Evolutionary conservation across 495 filamentous ascomycete genomes (phyloP).

Genomic region (Penicillium diatomitis): DNA sequence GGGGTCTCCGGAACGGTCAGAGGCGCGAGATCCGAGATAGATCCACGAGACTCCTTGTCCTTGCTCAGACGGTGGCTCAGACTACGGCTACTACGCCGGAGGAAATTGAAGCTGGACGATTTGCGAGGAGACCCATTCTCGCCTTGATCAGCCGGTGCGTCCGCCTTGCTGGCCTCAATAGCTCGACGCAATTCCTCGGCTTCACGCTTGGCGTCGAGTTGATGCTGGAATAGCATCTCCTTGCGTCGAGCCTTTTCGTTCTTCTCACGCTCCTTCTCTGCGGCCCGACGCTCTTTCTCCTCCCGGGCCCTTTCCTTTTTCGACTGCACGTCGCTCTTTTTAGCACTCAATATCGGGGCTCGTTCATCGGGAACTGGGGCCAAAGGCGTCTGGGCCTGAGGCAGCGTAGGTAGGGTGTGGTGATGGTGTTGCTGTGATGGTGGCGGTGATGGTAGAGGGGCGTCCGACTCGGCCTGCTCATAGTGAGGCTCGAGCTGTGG

Average conservation of each 20-base stretch:
- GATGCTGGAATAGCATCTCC: conserved; percentile 46
- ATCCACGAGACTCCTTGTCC: conserved; percentile 27
- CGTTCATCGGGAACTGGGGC: conserved; percentile 32
- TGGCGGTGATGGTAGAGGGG: neutral
- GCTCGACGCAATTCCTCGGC: conserved; percentile 51
- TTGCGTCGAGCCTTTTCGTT: conserved; percentile 55
- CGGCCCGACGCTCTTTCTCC: conserved; percentile 57
- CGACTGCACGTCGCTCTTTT: conserved; percentile 38
- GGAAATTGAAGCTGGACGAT: conserved; percentile 38
- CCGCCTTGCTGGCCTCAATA: conserved; percentile 45
- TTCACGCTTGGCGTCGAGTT: conserved; percentile 40
- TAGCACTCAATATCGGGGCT: conserved; percentile 21
- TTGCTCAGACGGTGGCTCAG: conserved; percentile 39
- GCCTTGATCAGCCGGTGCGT: conserved; percentile 18
- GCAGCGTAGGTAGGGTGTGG: conserved; percentile 7
- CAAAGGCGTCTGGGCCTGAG: conserved; percentile 22
- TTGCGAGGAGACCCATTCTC: conserved; percentile 33
- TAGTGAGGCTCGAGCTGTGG: conserved; percentile 38
- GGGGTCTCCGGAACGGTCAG: conserved; percentile 13
- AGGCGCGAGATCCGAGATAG: conserved; percentile 22
- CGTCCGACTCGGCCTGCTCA: conserved; percentile 22
- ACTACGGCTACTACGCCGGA: conserved; percentile 52
- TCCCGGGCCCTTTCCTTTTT: conserved; percentile 43
- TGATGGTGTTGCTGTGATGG: conserved; percentile 9
- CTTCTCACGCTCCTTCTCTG: conserved; percentile 60